Evolutionary conservation across 495 filamentous ascomycete species (phyloP).

Genomic region (Ramalina peruviana): DNA sequence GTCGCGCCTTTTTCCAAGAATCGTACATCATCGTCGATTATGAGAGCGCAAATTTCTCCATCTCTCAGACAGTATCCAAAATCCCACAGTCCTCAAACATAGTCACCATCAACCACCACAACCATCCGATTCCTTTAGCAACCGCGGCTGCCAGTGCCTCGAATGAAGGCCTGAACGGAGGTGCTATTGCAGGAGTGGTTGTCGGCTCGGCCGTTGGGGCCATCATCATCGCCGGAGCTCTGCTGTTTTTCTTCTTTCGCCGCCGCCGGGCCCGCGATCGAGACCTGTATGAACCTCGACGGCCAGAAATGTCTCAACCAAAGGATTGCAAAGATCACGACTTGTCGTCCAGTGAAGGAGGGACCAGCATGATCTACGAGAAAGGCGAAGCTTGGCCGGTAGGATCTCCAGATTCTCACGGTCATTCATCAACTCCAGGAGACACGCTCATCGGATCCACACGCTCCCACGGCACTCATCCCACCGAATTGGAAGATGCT

Average conservation of each 20-base stretch:
- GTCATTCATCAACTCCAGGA: no score
- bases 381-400: no score
- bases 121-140: not conserved
- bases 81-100: conserved; percentile 1
- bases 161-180: conserved; percentile 2
- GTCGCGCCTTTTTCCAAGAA: conserved; percentile 43
- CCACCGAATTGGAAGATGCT: no score
- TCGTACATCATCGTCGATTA: conserved; percentile 20
- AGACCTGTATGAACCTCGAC: no score
- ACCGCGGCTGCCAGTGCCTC: not conserved
- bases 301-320: no score
- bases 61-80: conserved; percentile 10
- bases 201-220: conserved; percentile 1
- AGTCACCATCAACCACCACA: conserved; percentile 9
- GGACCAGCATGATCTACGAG: no score
- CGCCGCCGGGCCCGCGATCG: conserved; percentile 1
- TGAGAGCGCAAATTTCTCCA: conserved; percentile 10
- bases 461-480: no score
- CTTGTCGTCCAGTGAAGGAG: no score
- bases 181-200: conserved; percentile 16
- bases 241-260: conserved; percentile 8
- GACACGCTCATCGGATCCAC: no score
- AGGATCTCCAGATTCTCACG: no score
- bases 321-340: no score
- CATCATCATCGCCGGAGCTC: not conserved